phyloP scores from a whole-genome alignment of 2,329 filamentous ascomycete genomes.

The Beauveria medogensis region DNA sequence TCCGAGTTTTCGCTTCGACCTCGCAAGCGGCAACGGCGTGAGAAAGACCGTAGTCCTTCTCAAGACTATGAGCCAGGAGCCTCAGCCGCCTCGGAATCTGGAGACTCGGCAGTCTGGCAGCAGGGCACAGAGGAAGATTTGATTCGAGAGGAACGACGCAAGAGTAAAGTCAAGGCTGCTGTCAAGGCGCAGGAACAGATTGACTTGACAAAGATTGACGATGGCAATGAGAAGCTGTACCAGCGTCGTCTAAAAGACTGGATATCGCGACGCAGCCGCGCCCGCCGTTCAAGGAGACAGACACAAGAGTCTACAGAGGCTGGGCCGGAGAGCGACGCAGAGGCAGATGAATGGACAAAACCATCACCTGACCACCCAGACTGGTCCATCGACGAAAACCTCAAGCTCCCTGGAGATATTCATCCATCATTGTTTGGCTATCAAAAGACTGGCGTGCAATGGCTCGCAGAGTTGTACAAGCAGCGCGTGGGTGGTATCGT shows the following conservation, averaged over 20 bases:
- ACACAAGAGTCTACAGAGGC: conserved; percentile 25
- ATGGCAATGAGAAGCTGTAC: conserved; percentile 80
- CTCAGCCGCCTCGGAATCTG: conserved; percentile 24
- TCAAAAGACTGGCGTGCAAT: conserved; percentile 93
- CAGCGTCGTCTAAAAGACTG: conserved; percentile 67
- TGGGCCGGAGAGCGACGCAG: conserved; percentile 34
- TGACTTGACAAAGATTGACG: conserved; percentile 60
- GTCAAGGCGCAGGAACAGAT: conserved; percentile 31
- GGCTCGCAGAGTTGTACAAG: conserved; percentile 86
- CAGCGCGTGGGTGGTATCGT: conserved; percentile 90
- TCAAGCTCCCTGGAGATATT: conserved; percentile 84
- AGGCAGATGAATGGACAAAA: conserved; percentile 65
- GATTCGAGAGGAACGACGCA: conserved; percentile 31
- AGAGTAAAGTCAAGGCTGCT: conserved; percentile 32
- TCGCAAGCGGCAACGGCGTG: conserved; percentile 44
- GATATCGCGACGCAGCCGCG: conserved; percentile 46
- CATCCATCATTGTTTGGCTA: conserved; percentile 91
- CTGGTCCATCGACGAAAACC: conserved; percentile 62
- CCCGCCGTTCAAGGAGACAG: conserved; percentile 32
- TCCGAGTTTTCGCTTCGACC: conserved; percentile 51
- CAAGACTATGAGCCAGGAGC: conserved; percentile 38
- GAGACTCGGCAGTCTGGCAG: conserved; percentile 28
- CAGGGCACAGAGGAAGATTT: conserved; percentile 32
- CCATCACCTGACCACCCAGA: conserved; percentile 79
- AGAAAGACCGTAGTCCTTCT: conserved; percentile 28